These are phyloP conservation scores for Mortierella sp. DNA, from an alignment of 371 early-diverging fungal genomes.

Conservation along the genomic window DNA sequence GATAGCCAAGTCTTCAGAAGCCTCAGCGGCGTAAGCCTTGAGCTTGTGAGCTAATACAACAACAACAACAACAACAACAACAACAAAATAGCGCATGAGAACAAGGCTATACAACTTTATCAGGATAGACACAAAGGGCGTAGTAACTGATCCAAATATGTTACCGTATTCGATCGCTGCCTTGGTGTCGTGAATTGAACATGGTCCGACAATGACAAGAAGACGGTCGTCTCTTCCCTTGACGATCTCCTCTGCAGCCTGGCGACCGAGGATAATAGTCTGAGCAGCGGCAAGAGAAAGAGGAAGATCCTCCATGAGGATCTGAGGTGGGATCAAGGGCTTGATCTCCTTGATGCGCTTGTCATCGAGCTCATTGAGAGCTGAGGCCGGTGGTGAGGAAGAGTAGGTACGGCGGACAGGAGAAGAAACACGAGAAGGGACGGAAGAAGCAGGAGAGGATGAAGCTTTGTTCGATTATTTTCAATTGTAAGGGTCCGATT, in stretches of 20 bases:
- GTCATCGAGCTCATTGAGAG: slow-evolving; percentile 94
- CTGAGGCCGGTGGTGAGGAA: slow-evolving; percentile 46
- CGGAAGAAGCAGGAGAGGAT: slow-evolving; percentile 6
- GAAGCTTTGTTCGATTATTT: neutral
- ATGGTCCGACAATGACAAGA: slow-evolving; percentile 93
- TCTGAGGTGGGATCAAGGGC: slow-evolving; percentile 96
- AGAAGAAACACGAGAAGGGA: neutral
- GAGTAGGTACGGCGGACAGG: neutral
- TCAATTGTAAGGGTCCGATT: neutral
- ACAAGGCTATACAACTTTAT: neutral
- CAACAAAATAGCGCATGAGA: neutral
- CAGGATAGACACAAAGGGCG: neutral
- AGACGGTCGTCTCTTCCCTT: slow-evolving; percentile 87
- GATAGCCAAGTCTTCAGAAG: slow-evolving; percentile 76
- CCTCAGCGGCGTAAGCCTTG: slow-evolving; percentile 68
- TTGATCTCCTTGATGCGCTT: slow-evolving; percentile 89
- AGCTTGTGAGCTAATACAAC: slow-evolving; percentile 63
- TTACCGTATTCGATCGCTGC: slow-evolving; percentile 87
- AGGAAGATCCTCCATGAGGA: slow-evolving; percentile 92
- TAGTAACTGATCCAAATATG: slow-evolving; percentile 21
- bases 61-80: neutral
- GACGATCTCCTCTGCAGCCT: slow-evolving; percentile 77
- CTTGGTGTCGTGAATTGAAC: slow-evolving; percentile 91
- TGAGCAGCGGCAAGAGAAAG: slow-evolving; percentile 61
- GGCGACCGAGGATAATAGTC: slow-evolving; percentile 72